phyloP scores from a whole-genome alignment of 139 green algal genomes.

The Chlorella sp. region DNA sequence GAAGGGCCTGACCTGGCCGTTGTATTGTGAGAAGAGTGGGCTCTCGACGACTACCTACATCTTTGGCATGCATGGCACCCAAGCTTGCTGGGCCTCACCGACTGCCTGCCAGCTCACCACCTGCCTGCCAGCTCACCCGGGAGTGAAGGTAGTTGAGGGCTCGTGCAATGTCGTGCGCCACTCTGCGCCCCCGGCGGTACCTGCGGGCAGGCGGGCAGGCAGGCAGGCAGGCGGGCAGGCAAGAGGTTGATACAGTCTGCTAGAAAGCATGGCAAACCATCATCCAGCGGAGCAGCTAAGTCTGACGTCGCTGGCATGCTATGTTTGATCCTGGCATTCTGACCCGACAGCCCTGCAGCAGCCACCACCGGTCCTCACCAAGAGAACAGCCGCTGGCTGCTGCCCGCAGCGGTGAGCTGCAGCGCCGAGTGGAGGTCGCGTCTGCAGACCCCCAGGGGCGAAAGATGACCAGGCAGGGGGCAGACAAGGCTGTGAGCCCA shows the following conservation, averaged over 20 bases:
- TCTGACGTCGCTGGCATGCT: no score
- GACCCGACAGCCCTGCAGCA: no score
- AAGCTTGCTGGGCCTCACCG: not conserved
- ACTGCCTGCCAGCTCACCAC: not conserved
- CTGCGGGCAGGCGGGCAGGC: not conserved
- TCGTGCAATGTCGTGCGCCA: not conserved
- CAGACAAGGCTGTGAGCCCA: not conserved
- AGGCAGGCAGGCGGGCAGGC: not conserved
- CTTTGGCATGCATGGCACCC: not conserved
- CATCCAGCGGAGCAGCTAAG: no score
- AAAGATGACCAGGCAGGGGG: not conserved
- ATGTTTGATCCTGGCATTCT: no score
- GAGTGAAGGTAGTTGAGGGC: slow-evolving; percentile 26
- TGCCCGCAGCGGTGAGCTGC: not conserved
- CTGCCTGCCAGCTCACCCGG: not conserved
- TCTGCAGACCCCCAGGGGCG: not conserved
- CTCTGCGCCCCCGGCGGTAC: not conserved
- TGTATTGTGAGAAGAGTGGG: not conserved
- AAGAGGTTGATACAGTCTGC: no score
- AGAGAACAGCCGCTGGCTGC: not conserved
- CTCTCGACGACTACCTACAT: not conserved
- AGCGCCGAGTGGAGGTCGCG: not conserved
- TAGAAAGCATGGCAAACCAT: no score
- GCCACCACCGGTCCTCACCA: not conserved
- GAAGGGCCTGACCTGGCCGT: no score